A percentile compares a stretch with the other conserved stretches of the same genome.
phyloP scores from a whole-genome alignment of 306 rosid genomes.

The Inga leiocalycina region DNA sequence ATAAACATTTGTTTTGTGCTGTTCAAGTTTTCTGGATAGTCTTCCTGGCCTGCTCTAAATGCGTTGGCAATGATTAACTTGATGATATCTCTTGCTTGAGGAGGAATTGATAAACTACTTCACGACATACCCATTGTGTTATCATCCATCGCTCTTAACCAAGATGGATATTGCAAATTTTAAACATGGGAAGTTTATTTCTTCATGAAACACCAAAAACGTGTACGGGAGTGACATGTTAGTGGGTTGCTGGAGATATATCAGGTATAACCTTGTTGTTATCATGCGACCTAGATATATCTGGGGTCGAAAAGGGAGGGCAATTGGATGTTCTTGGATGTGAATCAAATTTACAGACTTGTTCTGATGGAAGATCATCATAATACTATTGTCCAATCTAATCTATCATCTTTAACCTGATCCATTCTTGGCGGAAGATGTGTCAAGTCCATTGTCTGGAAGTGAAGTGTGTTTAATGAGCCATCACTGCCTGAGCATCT shows the following conservation, averaged over 20 bases:
- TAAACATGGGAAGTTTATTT: background rate
- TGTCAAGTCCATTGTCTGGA: background rate
- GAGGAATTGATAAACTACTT: background rate
- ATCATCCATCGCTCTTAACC: background rate
- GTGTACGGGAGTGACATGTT: background rate
- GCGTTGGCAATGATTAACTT: too few species aligned
- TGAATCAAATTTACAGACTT: background rate
- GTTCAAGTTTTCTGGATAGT: conserved; percentile 11
- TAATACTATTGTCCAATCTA: background rate
- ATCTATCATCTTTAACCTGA: background rate
- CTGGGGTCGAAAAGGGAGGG: background rate
- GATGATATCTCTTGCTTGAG: conserved; percentile 4
- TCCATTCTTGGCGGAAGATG: background rate
- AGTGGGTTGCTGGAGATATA: background rate
- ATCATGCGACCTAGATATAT: background rate
- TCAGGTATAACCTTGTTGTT: background rate
- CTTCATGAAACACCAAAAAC: background rate
- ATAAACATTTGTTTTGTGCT: background rate
- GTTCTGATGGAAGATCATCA: background rate
- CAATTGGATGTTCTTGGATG: background rate
- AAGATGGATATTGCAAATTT: background rate
- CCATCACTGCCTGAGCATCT: background rate
- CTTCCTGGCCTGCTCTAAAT: background rate
- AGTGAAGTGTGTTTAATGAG: background rate
- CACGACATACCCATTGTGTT: background rate